Evolutionary conservation across 768 basidiomycete genomes (phyloP), one percentile per base, ranked within the genome.

Genomic region (Kwoniella europaea): DNA sequence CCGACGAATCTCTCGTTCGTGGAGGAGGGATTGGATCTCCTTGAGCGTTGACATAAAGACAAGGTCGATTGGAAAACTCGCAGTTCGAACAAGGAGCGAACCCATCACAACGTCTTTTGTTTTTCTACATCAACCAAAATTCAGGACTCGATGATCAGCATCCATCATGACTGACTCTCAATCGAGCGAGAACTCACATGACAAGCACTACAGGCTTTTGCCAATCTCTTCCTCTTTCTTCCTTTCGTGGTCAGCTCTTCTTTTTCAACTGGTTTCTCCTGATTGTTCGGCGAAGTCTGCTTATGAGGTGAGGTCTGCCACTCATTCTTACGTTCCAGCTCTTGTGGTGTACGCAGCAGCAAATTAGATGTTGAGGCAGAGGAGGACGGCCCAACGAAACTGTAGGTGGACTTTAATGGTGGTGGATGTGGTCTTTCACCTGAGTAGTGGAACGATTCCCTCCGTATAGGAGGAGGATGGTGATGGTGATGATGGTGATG

Each of bases 51-150:
- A 83, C 56, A 29, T 83, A 83, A 0, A 81, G 62, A 72, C 82
- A 83, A 27, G 73, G 71, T 64, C 81, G 63, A 41, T 79, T 77
- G 4, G 82, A 83, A 68, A 82, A 82, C 58, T 82, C 81, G 76
- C 82, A 83, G 54, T 83, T 83, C 5, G 78, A 79, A 63, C 82
- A 83, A 13, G 82, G 82, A 1, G 79, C 79, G 68, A 83, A 83
- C 10, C 82, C 82, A 61, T 83, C 82, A 58, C 82, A 83, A 44
- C 82, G 69, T 24, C 82, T 67, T 69, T 83, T 83, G 74, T 83
- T 83, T 74, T 83, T 83, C 79, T 82, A 63, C 42, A 12, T 35
- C 46, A 42, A 18, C 2, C 5, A 18, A 24, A 15, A 44, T 13
- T 50, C 24, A 10, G 41, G 0, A 60, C 44, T 20, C n/a, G 41